Conservation (phyloP, 2,329 filamentous ascomycete species). For the Escovopsis weberi region DNA sequence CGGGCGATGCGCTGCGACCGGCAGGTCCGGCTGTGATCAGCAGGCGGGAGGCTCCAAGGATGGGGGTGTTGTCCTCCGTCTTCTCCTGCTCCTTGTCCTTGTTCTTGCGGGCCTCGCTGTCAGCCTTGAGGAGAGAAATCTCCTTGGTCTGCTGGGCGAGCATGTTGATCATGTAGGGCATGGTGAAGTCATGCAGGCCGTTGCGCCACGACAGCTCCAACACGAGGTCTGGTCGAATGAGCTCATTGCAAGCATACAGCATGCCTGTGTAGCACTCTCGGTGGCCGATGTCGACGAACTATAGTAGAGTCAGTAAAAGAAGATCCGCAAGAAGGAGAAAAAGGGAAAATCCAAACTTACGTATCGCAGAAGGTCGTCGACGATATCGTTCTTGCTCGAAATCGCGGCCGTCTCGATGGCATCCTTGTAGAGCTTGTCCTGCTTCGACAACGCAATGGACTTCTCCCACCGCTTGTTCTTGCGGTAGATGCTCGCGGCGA, state of each 20-base stretch:
- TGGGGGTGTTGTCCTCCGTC: conserved; percentile 86
- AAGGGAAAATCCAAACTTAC: conserved; percentile 46
- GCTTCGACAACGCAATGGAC: conserved; percentile 92
- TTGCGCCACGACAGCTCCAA: conserved; percentile 96
- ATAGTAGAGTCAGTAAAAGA: conserved; percentile 15
- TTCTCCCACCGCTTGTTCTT: conserved; percentile 99
- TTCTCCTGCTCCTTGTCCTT: conserved; percentile 60
- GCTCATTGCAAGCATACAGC: conserved; percentile 96
- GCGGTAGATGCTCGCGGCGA: conserved; percentile 94
- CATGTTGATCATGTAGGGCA: conserved; percentile 99
- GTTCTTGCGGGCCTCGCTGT: conserved; percentile 87
- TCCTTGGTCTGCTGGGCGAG: conserved; percentile 80
- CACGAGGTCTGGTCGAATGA: conserved; percentile 83
- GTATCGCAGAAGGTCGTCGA: conserved; percentile 91
- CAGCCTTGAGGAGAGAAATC: conserved; percentile 72
- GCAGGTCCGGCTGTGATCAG: conserved; percentile 93
- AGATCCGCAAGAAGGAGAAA: background rate
- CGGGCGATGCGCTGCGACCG: conserved; percentile 42
- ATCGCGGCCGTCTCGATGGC: conserved; percentile 95
- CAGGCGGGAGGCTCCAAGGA: conserved; percentile 73
- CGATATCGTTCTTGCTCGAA: conserved; percentile 77
- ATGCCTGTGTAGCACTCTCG: conserved; percentile 99
- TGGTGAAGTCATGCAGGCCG: conserved; percentile 88
- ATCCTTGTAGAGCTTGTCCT: conserved; percentile 99
- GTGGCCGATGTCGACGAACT: conserved; percentile 99